These are phyloP conservation scores for Lepidium campestre DNA, from an alignment of 441 rosid species.

Conservation along the genomic window DNA sequence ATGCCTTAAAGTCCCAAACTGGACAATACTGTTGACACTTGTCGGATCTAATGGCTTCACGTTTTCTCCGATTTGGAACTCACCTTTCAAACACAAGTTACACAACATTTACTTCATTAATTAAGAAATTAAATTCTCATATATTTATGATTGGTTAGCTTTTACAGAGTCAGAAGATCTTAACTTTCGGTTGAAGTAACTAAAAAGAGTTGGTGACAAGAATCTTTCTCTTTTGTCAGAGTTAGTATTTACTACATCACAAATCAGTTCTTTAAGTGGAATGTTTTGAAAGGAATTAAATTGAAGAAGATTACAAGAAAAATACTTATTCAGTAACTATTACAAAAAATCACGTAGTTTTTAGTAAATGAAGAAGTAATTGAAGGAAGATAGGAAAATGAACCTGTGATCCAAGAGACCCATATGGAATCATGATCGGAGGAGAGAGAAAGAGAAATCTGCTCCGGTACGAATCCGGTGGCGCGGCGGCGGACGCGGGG, in stretches of 20 bases:
- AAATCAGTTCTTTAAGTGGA: not conserved
- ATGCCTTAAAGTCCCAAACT: constrained; percentile 41
- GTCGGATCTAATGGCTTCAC: constrained; percentile 61
- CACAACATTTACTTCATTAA: not conserved
- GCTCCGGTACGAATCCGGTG: constrained; percentile 73
- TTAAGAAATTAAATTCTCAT: not conserved
- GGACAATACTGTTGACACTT: constrained; percentile 51
- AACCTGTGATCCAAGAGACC: constrained; percentile 94
- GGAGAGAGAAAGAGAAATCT: constrained; percentile 68
- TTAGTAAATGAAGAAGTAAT: not conserved
- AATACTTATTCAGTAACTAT: not conserved
- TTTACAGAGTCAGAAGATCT: not conserved
- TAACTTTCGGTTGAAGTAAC: constrained; percentile 15
- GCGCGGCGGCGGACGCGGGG: constrained; percentile 68
- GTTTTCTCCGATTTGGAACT: constrained; percentile 55
- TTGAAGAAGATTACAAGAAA: not conserved
- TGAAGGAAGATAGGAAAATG: not conserved
- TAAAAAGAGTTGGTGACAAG: not conserved
- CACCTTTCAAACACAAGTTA: constrained; percentile 37
- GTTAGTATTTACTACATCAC: constrained; percentile 15
- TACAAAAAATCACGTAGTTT: not conserved
- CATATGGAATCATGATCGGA: constrained; percentile 59
- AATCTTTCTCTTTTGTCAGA: constrained; percentile 11
- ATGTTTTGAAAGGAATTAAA: not conserved
- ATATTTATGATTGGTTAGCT: not conserved